phyloP scores from a whole-genome alignment of 371 early-diverging fungal species.

The Mucor piriformis region DNA sequence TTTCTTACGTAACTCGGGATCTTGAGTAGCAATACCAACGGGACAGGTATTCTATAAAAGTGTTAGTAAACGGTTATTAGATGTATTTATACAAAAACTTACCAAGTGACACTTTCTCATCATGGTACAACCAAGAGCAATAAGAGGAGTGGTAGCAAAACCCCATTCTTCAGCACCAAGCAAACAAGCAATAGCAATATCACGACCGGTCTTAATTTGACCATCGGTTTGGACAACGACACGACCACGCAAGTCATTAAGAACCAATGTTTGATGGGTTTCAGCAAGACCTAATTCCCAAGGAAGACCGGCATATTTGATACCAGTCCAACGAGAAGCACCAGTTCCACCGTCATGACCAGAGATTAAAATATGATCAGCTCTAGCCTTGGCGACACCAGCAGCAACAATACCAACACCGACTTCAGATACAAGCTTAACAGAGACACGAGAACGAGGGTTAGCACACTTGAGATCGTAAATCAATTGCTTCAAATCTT shows the following conservation, averaged over 20 bases:
- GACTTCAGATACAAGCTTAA: constrained; percentile 96
- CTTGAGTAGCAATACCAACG: constrained; percentile 97
- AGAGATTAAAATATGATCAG: constrained; percentile 95
- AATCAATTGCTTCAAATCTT: constrained; percentile 96
- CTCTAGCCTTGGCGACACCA: constrained; percentile 96
- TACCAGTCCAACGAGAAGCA: constrained; percentile 96
- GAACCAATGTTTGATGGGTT: constrained; percentile 94
- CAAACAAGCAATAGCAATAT: constrained; percentile 93
- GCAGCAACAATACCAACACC: constrained; percentile 96
- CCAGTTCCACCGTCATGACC: constrained; percentile 99
- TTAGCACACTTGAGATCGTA: constrained; percentile 96
- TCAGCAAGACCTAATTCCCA: constrained; percentile 98
- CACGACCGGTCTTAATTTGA: constrained; percentile 95
- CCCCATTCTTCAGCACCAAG: constrained; percentile 98
- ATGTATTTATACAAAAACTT: too few species aligned
- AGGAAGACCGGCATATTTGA: constrained; percentile 96
- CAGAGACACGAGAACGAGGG: constrained; percentile 88
- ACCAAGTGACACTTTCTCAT: constrained; percentile 80
- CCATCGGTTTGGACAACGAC: constrained; percentile 97
- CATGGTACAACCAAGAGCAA: constrained; percentile 97
- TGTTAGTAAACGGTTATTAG: too few species aligned
- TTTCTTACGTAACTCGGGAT: constrained; percentile 90
- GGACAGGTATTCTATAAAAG: constrained; percentile 98
- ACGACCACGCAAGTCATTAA: constrained; percentile 93
- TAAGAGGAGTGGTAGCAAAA: constrained; percentile 96